Base-by-base conservation (phyloP, 164 flowering plant genomes). In the Dillenia turbinata region DNA sequence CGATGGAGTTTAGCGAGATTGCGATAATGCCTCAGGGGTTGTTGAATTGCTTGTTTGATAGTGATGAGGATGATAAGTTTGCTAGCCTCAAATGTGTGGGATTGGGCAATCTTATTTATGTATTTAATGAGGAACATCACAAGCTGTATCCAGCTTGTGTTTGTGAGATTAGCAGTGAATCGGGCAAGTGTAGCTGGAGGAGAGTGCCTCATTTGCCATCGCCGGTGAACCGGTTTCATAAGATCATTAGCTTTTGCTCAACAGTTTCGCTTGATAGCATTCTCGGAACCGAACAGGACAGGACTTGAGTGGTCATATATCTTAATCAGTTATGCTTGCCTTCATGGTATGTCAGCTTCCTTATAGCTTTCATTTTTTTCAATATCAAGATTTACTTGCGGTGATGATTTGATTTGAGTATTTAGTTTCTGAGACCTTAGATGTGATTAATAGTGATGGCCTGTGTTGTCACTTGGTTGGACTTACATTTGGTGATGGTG, bases 11-110 rank as follows among this genome's bases (percentile, higher is more conserved):
- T 53, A 75, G 79, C 12, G 86, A 79, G 75, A 70, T 87, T 13
- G 82, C 75, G 6, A 63, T 74, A 12, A 87, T 87, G 92, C 92
- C 89, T 4, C 71, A 67, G 57, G 82, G 73, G 24, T 68, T 87
- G 75, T 71, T 84, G 9, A 24, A 70, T 19, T 54, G 82, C 50
- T 71, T 84, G 76, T 74, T 85, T 46, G 92, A 83, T 44, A 60
- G 68, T 22, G 81, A 87, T 13, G 84, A 76, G 63, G 86, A 79
- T 12, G 82, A 80, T 5, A 83, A 71, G 14, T 83, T 79, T 60
- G 88, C 83, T 4, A 76, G 88, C 74, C 73, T 87, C 83, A 84
- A 83, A 59, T 87, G 92, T 57, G 85, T 83, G 9, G 92, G 92
- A 15, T 47, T 66, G 68, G 88, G 84, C 12, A 71, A 78, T 66